A percentile compares a stretch with the other conserved stretches of the same genome.
Evolutionary conservation across 2,329 filamentous ascomycete species (phyloP).

Genomic region (Tolypocladium ophioglossoides): DNA sequence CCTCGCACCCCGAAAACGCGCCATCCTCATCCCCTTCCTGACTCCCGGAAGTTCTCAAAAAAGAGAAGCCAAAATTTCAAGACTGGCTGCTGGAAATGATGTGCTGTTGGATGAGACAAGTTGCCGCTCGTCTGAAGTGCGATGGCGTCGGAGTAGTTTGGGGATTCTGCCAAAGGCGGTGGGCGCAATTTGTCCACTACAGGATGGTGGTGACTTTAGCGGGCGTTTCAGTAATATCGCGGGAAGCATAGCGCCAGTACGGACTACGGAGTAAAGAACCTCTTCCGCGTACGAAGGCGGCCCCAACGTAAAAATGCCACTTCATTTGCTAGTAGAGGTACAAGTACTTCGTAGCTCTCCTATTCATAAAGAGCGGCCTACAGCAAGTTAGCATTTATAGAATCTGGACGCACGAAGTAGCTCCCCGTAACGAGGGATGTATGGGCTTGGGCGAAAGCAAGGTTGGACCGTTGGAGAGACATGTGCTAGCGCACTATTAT

Average conservation of each 20-base stretch:
- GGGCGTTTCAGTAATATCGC: neutral
- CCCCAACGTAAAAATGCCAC: too few relatives aligned
- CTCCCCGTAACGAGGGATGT: too few relatives aligned
- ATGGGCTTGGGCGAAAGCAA: too few relatives aligned
- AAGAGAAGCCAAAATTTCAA: neutral
- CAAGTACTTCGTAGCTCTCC: too few relatives aligned
- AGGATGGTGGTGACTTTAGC: neutral
- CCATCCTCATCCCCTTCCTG: conserved; percentile 21
- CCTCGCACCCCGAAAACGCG: conserved; percentile 27
- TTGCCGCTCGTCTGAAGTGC: neutral
- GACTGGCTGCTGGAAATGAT: neutral
- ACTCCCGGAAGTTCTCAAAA: neutral
- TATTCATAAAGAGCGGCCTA: too few relatives aligned
- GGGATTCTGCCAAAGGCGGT: conserved; percentile 8
- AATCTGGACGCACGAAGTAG: too few relatives aligned
- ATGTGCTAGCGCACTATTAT: neutral
- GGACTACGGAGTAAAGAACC: too few relatives aligned
- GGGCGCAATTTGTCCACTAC: neutral
- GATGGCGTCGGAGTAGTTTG: neutral
- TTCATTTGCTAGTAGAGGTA: too few relatives aligned
- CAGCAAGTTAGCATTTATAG: too few relatives aligned
- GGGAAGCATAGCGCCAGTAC: too few relatives aligned
- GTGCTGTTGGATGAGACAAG: neutral
- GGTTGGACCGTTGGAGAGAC: too few relatives aligned
- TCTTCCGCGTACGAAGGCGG: too few relatives aligned